These are phyloP conservation scores for Dioszegia hungarica DNA, from an alignment of 768 basidiomycete genomes.

Conservation along the genomic window DNA sequence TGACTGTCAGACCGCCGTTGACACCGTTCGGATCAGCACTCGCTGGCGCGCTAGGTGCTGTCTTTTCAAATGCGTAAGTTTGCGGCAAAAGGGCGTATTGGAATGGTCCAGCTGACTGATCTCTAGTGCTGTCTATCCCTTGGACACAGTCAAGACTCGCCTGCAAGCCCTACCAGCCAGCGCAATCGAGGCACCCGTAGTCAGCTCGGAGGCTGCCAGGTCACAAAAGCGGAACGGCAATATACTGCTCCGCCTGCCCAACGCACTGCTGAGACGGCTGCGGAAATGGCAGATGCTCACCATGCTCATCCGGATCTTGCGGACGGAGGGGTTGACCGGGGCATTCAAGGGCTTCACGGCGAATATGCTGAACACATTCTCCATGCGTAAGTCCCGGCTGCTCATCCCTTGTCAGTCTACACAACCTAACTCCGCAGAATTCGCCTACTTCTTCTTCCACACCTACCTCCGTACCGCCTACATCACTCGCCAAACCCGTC, in stretches of 20 bases:
- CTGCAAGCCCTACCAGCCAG: constrained; percentile 63
- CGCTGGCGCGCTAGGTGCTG: constrained; percentile 87
- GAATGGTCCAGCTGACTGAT: not conserved
- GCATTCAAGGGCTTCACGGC: constrained; percentile 89
- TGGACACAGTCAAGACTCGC: constrained; percentile 94
- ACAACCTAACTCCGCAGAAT: constrained; percentile 63
- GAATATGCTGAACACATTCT: constrained; percentile 97
- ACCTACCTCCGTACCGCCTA: constrained; percentile 69
- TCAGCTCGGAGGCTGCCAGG: not conserved
- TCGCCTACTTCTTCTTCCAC: constrained; percentile 99
- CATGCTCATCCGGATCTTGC: constrained; percentile 66
- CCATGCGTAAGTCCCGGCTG: constrained; percentile 68
- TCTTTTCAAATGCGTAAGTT: constrained; percentile 86
- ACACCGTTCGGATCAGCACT: constrained; percentile 85
- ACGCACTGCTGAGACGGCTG: constrained; percentile 7
- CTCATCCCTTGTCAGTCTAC: not conserved
- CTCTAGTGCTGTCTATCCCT: constrained; percentile 78
- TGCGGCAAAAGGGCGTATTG: not conserved
- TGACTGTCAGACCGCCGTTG: constrained; percentile 47
- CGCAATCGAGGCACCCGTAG: constrained; percentile 36
- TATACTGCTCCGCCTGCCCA: not conserved
- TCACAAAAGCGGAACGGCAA: not conserved
- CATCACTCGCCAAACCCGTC: constrained; percentile 5
- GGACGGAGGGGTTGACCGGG: constrained; percentile 73
- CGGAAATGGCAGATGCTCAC: constrained; percentile 56